Percentiles rank a stretch among this genome's conserved stretches.
Conservation (phyloP, 164 flowering plant species). For the Magnolia officinalis region DNA sequence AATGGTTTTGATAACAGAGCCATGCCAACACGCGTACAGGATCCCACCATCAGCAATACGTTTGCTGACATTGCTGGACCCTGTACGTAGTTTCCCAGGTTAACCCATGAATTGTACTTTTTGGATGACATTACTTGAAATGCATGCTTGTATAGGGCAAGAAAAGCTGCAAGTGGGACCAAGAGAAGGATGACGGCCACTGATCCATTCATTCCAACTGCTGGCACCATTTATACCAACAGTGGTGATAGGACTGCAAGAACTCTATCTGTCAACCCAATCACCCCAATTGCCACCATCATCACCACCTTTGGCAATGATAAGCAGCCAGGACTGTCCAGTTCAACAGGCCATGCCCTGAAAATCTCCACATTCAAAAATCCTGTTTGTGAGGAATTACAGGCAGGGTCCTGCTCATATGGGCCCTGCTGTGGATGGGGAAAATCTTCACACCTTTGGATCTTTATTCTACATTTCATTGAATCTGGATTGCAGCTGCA, state of each 20-base stretch:
- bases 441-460: neutral
- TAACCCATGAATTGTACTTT: neutral
- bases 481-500: neutral
- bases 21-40: neutral
- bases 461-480: neutral
- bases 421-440: neutral
- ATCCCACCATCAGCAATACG: neutral
- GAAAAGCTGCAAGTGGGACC: neutral
- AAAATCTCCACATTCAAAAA: neutral
- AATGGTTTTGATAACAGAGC: neutral
- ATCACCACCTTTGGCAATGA: neutral
- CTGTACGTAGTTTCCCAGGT: neutral
- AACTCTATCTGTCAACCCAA: slow-evolving; percentile 1
- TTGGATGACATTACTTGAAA: slow-evolving; percentile 23
- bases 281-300: slow-evolving; percentile 25
- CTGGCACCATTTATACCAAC: neutral
- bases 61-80: neutral
- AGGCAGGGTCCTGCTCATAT: neutral
- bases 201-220: neutral
- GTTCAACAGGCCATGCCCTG: slow-evolving; percentile 22
- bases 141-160: slow-evolving; percentile 18
- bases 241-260: neutral
- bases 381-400: neutral
- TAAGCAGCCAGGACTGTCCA: slow-evolving; percentile 32
- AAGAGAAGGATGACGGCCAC: neutral